phyloP scores from a whole-genome alignment of 2,329 filamentous ascomycete species.

The Huntiella abstrusa region DNA sequence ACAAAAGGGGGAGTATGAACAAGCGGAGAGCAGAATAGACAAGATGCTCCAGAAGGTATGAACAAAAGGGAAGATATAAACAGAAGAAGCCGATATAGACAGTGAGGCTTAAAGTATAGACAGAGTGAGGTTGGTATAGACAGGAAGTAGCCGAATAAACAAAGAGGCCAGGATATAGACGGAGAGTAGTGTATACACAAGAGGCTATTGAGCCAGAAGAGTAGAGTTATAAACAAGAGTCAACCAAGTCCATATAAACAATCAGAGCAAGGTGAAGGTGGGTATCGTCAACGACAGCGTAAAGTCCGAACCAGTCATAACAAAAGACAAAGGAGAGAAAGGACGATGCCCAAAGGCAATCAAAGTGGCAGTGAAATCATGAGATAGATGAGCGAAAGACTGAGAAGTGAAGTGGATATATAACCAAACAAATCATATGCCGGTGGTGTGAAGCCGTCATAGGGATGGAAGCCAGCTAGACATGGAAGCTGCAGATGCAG shows the following conservation, averaged over 20 bases:
- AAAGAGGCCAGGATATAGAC: constrained; percentile 1
- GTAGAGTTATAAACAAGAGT: too few relatives aligned
- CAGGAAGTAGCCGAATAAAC: background rate
- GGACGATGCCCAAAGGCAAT: background rate
- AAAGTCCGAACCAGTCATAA: background rate
- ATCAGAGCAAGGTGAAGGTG: background rate
- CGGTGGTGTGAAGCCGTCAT: too few relatives aligned
- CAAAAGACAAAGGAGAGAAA: background rate
- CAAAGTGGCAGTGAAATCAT: background rate
- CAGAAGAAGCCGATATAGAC: background rate
- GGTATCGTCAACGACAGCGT: background rate
- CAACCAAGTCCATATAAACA: too few relatives aligned
- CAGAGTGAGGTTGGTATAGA: background rate
- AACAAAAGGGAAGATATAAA: background rate
- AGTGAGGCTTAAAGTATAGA: too few relatives aligned
- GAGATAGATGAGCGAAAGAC: background rate
- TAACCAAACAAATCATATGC: background rate
- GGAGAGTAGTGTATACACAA: too few relatives aligned
- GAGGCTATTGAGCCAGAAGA: too few relatives aligned
- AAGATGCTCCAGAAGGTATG: background rate
- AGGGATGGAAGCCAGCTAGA: constrained; percentile 5
- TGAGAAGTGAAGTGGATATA: background rate
- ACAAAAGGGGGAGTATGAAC: too few relatives aligned
- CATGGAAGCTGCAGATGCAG: constrained; percentile 6
- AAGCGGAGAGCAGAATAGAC: background rate